Evolutionary conservation across 2,329 filamentous ascomycete genomes (phyloP), one percentile per base, ranked within the genome.

Genomic region (Nothopassalora personata): DNA sequence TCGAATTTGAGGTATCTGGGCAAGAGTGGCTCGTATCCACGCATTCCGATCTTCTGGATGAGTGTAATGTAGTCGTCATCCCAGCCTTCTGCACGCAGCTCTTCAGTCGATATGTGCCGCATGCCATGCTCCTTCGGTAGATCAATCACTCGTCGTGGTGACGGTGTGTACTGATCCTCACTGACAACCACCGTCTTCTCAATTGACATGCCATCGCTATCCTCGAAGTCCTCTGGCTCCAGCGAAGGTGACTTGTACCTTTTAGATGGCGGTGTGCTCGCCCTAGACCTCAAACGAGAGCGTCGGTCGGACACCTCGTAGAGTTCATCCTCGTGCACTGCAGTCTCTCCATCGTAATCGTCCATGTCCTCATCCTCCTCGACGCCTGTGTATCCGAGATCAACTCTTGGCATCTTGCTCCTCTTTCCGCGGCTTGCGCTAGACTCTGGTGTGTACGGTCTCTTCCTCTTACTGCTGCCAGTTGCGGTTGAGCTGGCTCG

Each of bases 21-120:
- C 11, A 86, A 67, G 1, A 85, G 69, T 9, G 83, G 79, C 70
- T 85, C 82, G 54, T 79, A 80, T 15, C 83, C 83, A 46, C 83
- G 80, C 72, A 80, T 77, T 5, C 76, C 76, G 31, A 85, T 76
- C 58, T 80, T 80, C 58, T 79, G 77, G 63, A 80, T 80, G 2
- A 85, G 71, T 34, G 77, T 76, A 45, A 80, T 77, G 56, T 84
- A 81, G 54, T 80, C 78, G 28, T 78, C 73, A 3, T 76, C 74
- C 79, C 80, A 85, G 48, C 78, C 76, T 54, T 63, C 49, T 8
- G 59, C 61, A 36, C 63, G 64, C 31, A 72, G 56, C 39, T 69
- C 64, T 11, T 62, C 60, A 19, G 61, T 60, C n/a, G 62, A 57
- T 30, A 71, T 59, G 51, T 66, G 60, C 34, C 64, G 64, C 36